Conservation (phyloP, 2,329 filamentous ascomycete species). For the Penicillium sclerotigenum region DNA sequence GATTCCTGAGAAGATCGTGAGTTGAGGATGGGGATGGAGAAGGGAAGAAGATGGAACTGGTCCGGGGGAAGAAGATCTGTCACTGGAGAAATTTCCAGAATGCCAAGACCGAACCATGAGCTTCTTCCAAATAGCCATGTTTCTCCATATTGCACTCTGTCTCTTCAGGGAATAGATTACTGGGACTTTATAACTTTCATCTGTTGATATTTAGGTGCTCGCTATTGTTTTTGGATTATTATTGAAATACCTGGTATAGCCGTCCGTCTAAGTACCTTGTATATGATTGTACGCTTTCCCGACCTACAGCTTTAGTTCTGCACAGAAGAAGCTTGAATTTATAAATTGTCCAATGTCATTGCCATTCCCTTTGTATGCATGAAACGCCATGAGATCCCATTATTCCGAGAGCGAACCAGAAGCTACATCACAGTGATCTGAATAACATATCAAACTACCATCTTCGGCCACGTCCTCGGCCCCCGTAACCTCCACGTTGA, state of each 20-base stretch:
- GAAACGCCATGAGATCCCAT: constrained; percentile 20
- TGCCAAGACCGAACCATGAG: constrained; percentile 38
- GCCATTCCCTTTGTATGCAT: constrained; percentile 12
- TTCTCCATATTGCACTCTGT: neutral
- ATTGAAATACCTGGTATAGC: neutral
- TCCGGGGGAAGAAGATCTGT: constrained; percentile 35
- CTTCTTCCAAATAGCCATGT: constrained; percentile 26
- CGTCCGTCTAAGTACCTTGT: neutral
- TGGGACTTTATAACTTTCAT: neutral
- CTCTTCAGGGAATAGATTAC: neutral
- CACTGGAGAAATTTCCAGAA: constrained; percentile 46
- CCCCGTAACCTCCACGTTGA: constrained; percentile 39
- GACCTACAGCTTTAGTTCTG: constrained; percentile 8
- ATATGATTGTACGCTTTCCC: neutral
- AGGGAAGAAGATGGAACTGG: constrained; percentile 27
- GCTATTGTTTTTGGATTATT: too few relatives aligned
- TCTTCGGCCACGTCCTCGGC: constrained; percentile 41
- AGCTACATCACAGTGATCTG: constrained; percentile 9
- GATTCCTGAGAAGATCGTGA: constrained; percentile 18
- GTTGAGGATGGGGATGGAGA: constrained; percentile 32
- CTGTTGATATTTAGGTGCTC: neutral
- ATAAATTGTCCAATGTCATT: constrained; percentile 1
- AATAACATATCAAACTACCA: constrained; percentile 28
- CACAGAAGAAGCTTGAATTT: neutral
- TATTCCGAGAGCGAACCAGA: constrained; percentile 2